Conservation (phyloP, 768 basidiomycete species). For the Xerocomus brunneocitrinus region DNA sequence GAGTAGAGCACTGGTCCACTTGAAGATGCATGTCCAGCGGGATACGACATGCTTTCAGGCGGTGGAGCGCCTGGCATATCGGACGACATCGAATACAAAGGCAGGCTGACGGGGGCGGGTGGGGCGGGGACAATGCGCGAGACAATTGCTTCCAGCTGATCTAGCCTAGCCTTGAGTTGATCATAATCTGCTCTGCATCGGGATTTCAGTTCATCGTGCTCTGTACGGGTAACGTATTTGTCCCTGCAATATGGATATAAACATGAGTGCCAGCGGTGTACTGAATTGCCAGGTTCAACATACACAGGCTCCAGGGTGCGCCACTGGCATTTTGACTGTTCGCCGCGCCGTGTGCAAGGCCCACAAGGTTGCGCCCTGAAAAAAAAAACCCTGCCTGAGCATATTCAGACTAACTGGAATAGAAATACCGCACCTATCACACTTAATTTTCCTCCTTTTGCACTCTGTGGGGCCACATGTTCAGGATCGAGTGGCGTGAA, state of each 20-base stretch:
- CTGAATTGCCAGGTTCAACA: conserved; percentile 27
- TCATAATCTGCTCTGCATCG: conserved; percentile 38
- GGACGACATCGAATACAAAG: conserved; percentile 27
- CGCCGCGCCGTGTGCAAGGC: conserved; percentile 74
- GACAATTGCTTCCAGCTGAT: conserved; percentile 55
- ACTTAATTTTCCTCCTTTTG: conserved; percentile 84
- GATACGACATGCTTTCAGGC: conserved; percentile 26
- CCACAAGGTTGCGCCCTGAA: conserved; percentile 73
- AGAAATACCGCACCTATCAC: conserved; percentile 60
- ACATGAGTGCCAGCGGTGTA: conserved; percentile 9
- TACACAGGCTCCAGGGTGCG: conserved; percentile 77
- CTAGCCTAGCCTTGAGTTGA: conserved; percentile 62
- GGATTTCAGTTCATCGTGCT: conserved; percentile 70
- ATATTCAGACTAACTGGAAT: conserved; percentile 2
- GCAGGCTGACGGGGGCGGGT: conserved; percentile 25
- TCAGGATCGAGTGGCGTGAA: conserved; percentile 1
- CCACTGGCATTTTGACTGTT: conserved; percentile 81
- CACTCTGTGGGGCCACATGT: conserved; percentile 50
- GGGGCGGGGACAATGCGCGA: conserved; percentile 34
- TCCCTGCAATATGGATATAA: conserved; percentile 43
- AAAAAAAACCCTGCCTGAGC: conserved; percentile 23
- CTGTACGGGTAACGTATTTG: conserved; percentile 74
- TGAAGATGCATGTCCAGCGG: conserved; percentile 23
- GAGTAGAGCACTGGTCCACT: conserved; percentile 26
- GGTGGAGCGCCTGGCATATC: conserved; percentile 28